Evolutionary conservation across 1,139 yeast genomes (phyloP), one percentile per base, ranked within the genome.

Genomic region (Diutina rugosa): DNA sequence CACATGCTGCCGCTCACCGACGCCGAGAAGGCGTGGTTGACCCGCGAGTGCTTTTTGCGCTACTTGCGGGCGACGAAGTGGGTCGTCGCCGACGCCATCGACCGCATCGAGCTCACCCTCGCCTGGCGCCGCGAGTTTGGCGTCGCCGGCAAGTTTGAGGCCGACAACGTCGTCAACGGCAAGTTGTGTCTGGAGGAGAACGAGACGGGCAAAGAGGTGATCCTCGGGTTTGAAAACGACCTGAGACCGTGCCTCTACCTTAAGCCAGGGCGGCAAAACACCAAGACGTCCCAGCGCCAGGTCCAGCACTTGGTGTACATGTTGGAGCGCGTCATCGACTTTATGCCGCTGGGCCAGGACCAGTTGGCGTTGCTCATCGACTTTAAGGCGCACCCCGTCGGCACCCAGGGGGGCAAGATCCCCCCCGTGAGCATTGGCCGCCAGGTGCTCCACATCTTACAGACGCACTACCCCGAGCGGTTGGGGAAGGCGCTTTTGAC

Each of bases 81-180:
- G 97, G 79, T 81, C 52, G 75, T 78, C 0, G 76, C 79, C 32
- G 87, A 84, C 26, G 87, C 95, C 32, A 85, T 84, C 56, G 80
- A 80, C 60, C 79, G 99, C 63, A 74, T 93, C 9, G 85, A 83
- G 62, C 81, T 81, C 29, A 86, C 97, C 0, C 62, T 93, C 16
- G 81, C 88, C 4, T 93, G 98, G 98, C 81, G 98, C 72, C 81
- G 97, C 62, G 89, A 89, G 56, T 91, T 90, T 68, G 98, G 97
- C 10, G 72, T 81, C 55, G 79, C 83, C 57, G 69, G 65, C 10
- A 67, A 68, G 64, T 69, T 68, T 51, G 78, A 61, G 59, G 67
- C 62, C 57, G 69, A 80, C 61, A 80, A 77, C 52, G 56, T 53
- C 45, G 56, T 61, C 52, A 49, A 49, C 35, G 53, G 53, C 21